These are phyloP conservation scores for Fusarium sp. DNA, from an alignment of 2,329 filamentous ascomycete species.

Conservation along the genomic window DNA sequence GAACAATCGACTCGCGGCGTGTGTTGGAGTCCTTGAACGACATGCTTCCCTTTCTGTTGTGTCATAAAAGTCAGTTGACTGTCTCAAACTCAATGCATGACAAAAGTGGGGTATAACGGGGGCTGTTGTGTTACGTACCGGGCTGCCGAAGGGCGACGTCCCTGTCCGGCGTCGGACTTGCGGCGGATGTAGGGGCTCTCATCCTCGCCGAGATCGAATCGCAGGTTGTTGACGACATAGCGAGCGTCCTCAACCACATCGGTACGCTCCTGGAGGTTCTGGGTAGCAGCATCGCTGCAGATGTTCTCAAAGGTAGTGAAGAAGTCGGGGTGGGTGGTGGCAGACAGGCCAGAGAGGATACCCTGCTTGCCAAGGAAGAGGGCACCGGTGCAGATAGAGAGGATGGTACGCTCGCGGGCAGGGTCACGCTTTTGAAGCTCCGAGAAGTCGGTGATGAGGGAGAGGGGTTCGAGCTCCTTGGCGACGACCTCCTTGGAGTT, in stretches of 20 bases:
- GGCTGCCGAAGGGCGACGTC: slow-evolving; percentile 71
- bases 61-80: slow-evolving; percentile 45
- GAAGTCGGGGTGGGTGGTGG: slow-evolving; percentile 86
- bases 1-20: slow-evolving; percentile 84
- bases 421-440: slow-evolving; percentile 86
- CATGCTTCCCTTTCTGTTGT: slow-evolving; percentile 82
- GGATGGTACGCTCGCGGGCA: slow-evolving; percentile 82
- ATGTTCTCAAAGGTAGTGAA: slow-evolving; percentile 86
- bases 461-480: slow-evolving; percentile 76
- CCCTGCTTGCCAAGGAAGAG: slow-evolving; percentile 83
- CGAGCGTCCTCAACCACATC: slow-evolving; percentile 85
- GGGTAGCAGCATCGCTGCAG: slow-evolving; percentile 80
- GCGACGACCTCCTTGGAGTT: slow-evolving; percentile 75
- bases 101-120: slow-evolving; percentile 45
- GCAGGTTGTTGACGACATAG: slow-evolving; percentile 92
- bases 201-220: slow-evolving; percentile 86
- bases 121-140: slow-evolving; percentile 62
- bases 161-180: slow-evolving; percentile 74
- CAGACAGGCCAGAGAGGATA: slow-evolving; percentile 82
- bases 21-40: slow-evolving; percentile 82
- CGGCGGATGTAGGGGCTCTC: slow-evolving; percentile 87
- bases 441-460: slow-evolving; percentile 81
- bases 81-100: slow-evolving; percentile 42
- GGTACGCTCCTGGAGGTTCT: slow-evolving; percentile 81
- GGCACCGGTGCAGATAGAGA: slow-evolving; percentile 85